A percentile compares a stretch with the other conserved stretches of the same genome.
Conservation (phyloP, 768 basidiomycete species). For the Mycena epipterygia region DNA sequence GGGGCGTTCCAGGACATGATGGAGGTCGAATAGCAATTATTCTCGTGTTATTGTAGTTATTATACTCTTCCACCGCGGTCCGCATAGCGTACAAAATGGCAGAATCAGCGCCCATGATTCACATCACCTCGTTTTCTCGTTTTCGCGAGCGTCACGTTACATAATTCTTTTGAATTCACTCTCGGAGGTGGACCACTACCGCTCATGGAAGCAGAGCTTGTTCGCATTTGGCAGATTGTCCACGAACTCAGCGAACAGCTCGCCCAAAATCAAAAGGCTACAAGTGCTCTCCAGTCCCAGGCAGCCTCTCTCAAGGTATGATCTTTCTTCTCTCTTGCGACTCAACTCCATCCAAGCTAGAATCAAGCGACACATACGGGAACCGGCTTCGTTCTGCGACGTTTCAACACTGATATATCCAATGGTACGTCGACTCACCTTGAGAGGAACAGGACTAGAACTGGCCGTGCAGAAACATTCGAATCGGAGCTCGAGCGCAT, state of each 20-base stretch:
- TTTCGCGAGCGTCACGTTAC: background rate
- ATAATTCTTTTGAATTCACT: background rate
- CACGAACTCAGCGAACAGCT: slow-evolving; percentile 89
- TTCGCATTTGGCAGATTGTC: slow-evolving; percentile 82
- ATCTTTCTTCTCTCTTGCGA: slow-evolving; percentile 3
- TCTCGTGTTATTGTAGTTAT: background rate
- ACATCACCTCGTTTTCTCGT: slow-evolving; percentile 16
- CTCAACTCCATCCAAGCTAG: slow-evolving; percentile 54
- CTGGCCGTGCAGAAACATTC: slow-evolving; percentile 81
- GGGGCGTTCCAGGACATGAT: slow-evolving; percentile 21
- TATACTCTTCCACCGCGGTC: background rate
- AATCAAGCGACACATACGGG: slow-evolving; percentile 80
- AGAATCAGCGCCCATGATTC: slow-evolving; percentile 30
- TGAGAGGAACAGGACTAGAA: slow-evolving; percentile 44
- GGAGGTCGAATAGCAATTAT: background rate
- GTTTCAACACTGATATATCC: slow-evolving; percentile 90
- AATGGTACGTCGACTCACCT: slow-evolving; percentile 65
- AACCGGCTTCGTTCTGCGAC: slow-evolving; percentile 82
- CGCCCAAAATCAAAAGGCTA: slow-evolving; percentile 83
- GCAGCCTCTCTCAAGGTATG: slow-evolving; percentile 81
- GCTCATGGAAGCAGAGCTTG: slow-evolving; percentile 77
- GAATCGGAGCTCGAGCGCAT: slow-evolving; percentile 92
- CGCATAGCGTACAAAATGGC: background rate
- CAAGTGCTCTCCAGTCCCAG: slow-evolving; percentile 75
- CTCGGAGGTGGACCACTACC: slow-evolving; percentile 6